Evolutionary conservation across 2,329 filamentous ascomycete genomes (phyloP), one percentile per base, ranked within the genome.

Genomic region (Calonectria pauciramosa): DNA sequence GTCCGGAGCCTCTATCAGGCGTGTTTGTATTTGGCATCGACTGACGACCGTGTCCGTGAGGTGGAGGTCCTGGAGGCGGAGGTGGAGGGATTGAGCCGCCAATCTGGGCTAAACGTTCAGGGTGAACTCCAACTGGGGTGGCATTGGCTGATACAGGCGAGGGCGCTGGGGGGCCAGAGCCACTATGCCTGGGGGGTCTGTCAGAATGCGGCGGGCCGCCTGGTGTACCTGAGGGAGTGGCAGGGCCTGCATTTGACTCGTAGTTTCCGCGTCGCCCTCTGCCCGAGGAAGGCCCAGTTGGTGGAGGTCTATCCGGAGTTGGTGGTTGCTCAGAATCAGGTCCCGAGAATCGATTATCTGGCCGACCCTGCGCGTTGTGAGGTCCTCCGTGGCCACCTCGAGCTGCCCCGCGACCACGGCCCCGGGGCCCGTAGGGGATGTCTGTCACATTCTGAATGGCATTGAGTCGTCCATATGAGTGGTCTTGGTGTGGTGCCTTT

Each of bases 401-500:
- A 56, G 83, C 81, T 59, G 84, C 83, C 78, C 84, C 87, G 74
- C 85, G 86, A 72, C 87, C 90, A 79, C 87, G 89, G 76, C 87
- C 89, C 66, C 88, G 87, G 20, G 91, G 91, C 2, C 90, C 91
- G n/a, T 89, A 89, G 4, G 91, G 91, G 51, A 89, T 87, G 32
- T 86, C 83, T 82, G 87, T 79, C 38, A 87, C 82, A 30, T 86
- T 86, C 64, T 88, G 86, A 65, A 89, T 87, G 2, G 89, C 85
- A 75, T 91, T 93, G 63, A 93, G 86, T 2, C 92, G 90, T 34
- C 92, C 92, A 78, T 93, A 93, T 71, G 90, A 91, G 20, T 90
- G 89, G 81, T 93, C 91, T 76, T 91, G 89, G 74, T 90, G 88
- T 70, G 85, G 86, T 26, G 88, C 86, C 47, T 87, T 86, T 77